Base-by-base conservation (phyloP, 2,329 filamentous ascomycete species). In the Colletotrichum lini region DNA sequence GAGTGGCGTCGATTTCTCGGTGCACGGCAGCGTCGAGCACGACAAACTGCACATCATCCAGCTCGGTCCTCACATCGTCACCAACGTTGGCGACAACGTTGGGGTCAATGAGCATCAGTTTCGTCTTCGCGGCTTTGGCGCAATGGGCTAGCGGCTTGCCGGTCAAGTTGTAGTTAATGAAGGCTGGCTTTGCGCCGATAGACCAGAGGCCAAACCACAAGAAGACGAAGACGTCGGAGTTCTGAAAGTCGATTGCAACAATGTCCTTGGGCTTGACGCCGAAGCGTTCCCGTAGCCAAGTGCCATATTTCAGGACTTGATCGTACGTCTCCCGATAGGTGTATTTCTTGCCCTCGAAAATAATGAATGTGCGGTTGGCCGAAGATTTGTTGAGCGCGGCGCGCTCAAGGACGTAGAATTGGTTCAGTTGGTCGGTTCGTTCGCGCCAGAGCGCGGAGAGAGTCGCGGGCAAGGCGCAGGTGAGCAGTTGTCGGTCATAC, bases 151-250 rank as follows among this genome's bases (percentile, higher is more conserved):
- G 84, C 0, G 94, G 87, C 38, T 92, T 89, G 15, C 91, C 92
- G 0, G 88, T 87, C 59, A 97, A 83, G 78, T 96, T 96, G 82
- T 95, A 96, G 81, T 98, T 98, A 82, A 97, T 92, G 76, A 96
- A 94, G 0, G 94, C 94, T 0, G 94, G 94, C 67, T 91, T 91
- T 0, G 93, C 94, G 13, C 95, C 95, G 70, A 97, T 90, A 40
- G 91, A 90, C 94, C 94, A 97, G 42, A 97, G 82, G 0, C 92
- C 94, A 65, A 95, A 84, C 86, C 91, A 89, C 10, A 97, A 73
- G 78, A 95, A 93, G 38, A 96, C 77, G 77, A 94, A 96, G 3
- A 88, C 87, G n/a, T 94, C 90, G 50, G 90, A 93, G 79, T 97
- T 98, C 81, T 93, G 91, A 75, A 94, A 93, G 79, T 96, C 88